A percentile compares a stretch with the other conserved stretches of the same genome.
Evolutionary conservation across 805 yeast genomes (phyloP).

Genomic region (Sugiyamaella mastotermitis): DNA sequence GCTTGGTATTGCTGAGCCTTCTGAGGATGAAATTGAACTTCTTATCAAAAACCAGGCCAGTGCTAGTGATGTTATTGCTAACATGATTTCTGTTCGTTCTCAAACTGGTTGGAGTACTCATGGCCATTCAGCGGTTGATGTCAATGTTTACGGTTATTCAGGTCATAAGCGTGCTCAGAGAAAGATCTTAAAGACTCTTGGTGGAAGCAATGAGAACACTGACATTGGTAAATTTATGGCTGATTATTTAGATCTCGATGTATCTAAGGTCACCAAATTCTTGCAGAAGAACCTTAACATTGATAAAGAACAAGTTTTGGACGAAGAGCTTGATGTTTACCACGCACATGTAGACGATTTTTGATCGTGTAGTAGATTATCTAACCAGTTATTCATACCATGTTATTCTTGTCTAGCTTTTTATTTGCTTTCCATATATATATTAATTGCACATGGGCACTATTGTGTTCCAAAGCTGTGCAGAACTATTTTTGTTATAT

Average conservation of each 20-base stretch:
- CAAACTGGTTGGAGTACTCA: constrained; percentile 96
- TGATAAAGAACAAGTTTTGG: constrained; percentile 2
- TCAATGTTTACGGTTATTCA: constrained; percentile 79
- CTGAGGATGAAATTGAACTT: constrained; percentile 31
- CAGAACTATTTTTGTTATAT: too few relatives aligned
- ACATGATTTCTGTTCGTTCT: constrained; percentile 73
- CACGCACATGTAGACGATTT: constrained; percentile 1
- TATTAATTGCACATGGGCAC: too few relatives aligned
- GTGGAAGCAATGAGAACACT: constrained; percentile 81
- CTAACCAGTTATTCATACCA: too few relatives aligned
- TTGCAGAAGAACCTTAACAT: constrained; percentile 18
- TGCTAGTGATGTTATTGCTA: constrained; percentile 48
- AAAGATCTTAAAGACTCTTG: constrained; percentile 37
- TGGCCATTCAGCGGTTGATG: constrained; percentile 92
- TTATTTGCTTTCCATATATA: too few relatives aligned
- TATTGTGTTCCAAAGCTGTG: too few relatives aligned
- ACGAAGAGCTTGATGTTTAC: constrained; percentile 1
- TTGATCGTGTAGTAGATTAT: too few relatives aligned
- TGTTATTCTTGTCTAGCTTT: too few relatives aligned
- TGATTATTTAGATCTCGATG: constrained; percentile 34
- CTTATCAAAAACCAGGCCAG: constrained; percentile 34
- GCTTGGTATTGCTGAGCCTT: constrained; percentile 58
- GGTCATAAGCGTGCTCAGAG: constrained; percentile 35
- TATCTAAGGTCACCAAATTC: constrained; percentile 25
- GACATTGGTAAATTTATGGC: constrained; percentile 78